These are phyloP conservation scores for Telfairia occidentalis DNA, from an alignment of 331 rosid species.

Conservation along the genomic window DNA sequence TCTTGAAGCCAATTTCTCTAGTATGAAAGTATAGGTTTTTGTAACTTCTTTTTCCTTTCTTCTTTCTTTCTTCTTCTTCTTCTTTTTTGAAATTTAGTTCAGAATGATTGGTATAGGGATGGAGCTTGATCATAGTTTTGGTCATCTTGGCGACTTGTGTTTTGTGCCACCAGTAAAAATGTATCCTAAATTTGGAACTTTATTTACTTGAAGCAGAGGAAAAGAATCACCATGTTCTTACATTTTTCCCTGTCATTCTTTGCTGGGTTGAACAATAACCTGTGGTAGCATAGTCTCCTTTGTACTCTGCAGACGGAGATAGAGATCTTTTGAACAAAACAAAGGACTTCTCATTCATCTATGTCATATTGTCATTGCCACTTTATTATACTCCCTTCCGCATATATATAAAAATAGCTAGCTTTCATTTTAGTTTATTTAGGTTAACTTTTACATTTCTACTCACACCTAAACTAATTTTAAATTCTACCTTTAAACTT, in stretches of 20 bases:
- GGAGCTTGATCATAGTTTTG: slow-evolving; percentile 6
- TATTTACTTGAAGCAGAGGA: slow-evolving; percentile 14
- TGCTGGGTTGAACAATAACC: slow-evolving; percentile 15
- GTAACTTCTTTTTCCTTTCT: neutral
- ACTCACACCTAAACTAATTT: neutral
- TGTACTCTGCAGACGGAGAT: slow-evolving; percentile 7
- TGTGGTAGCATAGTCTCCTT: neutral
- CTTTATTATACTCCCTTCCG: neutral
- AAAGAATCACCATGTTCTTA: slow-evolving; percentile 10
- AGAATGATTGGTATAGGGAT: slow-evolving; percentile 13
- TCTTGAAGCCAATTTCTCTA: slow-evolving; percentile 11
- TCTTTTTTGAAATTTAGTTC: slow-evolving; percentile 2
- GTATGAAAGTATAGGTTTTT: slow-evolving; percentile 14
- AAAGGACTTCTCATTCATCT: slow-evolving; percentile 1
- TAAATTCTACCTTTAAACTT: too few relatives aligned
- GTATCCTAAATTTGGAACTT: slow-evolving; percentile 10
- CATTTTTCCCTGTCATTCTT: slow-evolving; percentile 10
- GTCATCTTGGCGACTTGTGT: slow-evolving; percentile 6
- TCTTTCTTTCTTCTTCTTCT: neutral
- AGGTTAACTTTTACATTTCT: neutral
- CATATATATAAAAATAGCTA: neutral
- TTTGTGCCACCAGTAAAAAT: slow-evolving; percentile 13
- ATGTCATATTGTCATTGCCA: neutral
- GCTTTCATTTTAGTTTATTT: neutral
- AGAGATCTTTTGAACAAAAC: neutral